phyloP scores from a whole-genome alignment of 306 rosid genomes.

The Sesbania bispinosa region DNA sequence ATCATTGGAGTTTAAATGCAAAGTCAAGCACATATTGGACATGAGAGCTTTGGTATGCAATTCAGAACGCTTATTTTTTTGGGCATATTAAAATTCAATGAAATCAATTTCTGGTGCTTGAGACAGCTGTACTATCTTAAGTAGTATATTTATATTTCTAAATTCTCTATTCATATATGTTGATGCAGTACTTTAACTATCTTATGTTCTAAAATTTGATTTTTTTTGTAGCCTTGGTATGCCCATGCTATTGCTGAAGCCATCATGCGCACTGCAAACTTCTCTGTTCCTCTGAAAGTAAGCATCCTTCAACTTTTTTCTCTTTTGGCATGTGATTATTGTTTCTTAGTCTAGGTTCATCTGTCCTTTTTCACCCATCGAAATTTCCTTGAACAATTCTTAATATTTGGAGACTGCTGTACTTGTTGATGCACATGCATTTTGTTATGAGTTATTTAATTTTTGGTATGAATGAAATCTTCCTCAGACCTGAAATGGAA shows the following conservation, averaged over 20 bases:
- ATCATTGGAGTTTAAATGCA: not conserved
- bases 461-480: not conserved
- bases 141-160: not conserved
- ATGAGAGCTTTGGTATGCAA: conserved; percentile 11
- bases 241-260: conserved; percentile 98
- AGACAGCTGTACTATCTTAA: not conserved
- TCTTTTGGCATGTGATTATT: not conserved
- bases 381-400: conserved; percentile 6
- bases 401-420: not conserved
- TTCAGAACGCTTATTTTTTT: not conserved
- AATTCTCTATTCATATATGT: not conserved
- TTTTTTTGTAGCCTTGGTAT: conserved; percentile 83
- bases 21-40: conserved; percentile 12
- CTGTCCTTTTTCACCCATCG: not conserved
- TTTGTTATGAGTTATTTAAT: not conserved
- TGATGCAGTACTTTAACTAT: not conserved
- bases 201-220: not conserved
- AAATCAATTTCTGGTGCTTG: not conserved
- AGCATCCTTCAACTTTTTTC: conserved; percentile 30
- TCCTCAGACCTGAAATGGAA: not conserved
- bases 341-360: conserved; percentile 10
- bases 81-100: not conserved
- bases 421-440: not conserved
- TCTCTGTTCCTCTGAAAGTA: conserved; percentile 94
- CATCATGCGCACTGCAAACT: conserved; percentile 95